A percentile compares a stretch with the other conserved stretches of the same genome.
phyloP scores from a whole-genome alignment of 176 grass and related monocot species.

The Ensete glaucum region DNA sequence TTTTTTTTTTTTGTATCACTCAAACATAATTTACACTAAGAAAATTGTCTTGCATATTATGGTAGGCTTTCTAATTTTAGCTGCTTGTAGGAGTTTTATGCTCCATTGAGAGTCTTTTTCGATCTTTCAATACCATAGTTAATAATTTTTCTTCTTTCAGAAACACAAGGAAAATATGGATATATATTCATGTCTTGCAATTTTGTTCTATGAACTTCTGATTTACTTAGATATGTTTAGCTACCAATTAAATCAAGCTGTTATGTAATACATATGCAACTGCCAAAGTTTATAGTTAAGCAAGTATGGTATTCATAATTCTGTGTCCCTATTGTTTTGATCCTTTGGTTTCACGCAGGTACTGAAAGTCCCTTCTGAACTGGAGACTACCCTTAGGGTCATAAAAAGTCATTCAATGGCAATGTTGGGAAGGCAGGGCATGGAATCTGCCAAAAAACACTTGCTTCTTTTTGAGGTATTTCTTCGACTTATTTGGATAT shows the following conservation, averaged over 20 bases:
- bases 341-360: constrained; percentile 29
- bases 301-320: constrained; percentile 1
- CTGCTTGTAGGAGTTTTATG: background rate
- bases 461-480: constrained; percentile 86
- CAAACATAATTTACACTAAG: background rate
- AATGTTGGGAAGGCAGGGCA: constrained; percentile 44
- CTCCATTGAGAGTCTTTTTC: background rate
- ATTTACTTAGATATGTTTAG: background rate
- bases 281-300: background rate
- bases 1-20: too few relatives aligned
- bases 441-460: constrained; percentile 59
- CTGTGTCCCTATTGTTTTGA: background rate
- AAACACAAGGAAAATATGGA: background rate
- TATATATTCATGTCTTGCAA: background rate
- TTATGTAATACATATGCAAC: background rate
- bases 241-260: background rate
- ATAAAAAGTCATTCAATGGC: constrained; percentile 65
- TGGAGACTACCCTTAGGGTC: constrained; percentile 61
- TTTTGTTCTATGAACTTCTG: background rate
- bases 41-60: background rate
- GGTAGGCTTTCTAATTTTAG: background rate
- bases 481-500: constrained; percentile 7
- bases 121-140: background rate
- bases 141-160: background rate
- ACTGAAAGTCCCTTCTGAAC: constrained; percentile 75